Conservation (phyloP, 108 stramenopile species). For the Skeletonema grethae region DNA sequence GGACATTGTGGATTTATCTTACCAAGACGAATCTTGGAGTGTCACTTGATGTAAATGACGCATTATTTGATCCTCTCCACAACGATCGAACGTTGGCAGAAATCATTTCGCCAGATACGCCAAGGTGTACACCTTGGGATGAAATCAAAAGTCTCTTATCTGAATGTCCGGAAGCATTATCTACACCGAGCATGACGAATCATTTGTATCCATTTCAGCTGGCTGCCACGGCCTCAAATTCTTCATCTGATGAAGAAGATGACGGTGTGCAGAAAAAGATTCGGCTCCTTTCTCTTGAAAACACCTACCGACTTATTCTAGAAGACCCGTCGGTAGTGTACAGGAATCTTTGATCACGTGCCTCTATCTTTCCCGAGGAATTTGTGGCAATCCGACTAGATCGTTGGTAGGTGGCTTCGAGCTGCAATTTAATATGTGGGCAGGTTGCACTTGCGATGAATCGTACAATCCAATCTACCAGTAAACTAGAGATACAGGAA, state of each 20-base stretch:
- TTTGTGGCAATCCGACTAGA: no score
- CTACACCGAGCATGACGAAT: conserved; percentile 5
- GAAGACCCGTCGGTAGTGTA: conserved; percentile 3
- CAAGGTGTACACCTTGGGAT: conserved; percentile 5
- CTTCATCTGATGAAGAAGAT: not conserved
- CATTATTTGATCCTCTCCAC: not conserved
- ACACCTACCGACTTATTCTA: conserved; percentile 6
- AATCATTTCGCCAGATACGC: not conserved
- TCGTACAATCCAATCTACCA: no score
- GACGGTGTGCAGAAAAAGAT: not conserved
- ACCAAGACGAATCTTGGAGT: no score
- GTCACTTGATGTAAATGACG: no score
- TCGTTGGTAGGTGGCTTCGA: no score
- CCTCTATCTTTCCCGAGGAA: no score
- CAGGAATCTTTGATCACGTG: not conserved
- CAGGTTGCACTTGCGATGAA: no score
- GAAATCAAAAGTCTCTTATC: conserved; percentile 25
- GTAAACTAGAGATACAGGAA: no score
- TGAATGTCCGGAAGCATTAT: conserved; percentile 30
- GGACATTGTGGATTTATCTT: not conserved
- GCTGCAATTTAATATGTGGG: no score
- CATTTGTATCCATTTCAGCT: conserved; percentile 8
- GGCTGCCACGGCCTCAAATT: conserved; percentile 5
- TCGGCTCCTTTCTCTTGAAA: conserved; percentile 8
- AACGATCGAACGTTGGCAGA: not conserved